These are phyloP conservation scores for Grosmannia clavigera DNA, from an alignment of 2,329 filamentous ascomycete genomes.

Conservation along the genomic window DNA sequence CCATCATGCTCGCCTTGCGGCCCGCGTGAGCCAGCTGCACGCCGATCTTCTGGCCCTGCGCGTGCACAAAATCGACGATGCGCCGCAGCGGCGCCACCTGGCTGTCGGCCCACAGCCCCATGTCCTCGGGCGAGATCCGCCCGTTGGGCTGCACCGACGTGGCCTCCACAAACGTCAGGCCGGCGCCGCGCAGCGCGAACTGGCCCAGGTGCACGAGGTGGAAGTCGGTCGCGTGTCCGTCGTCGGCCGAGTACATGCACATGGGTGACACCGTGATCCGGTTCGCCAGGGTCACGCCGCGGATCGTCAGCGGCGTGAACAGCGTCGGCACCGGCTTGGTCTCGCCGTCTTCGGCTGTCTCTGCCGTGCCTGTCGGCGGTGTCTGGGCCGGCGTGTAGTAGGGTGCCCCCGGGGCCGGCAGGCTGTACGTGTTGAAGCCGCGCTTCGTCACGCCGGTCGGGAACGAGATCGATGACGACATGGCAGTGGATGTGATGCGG, in stretches of 20 bases:
- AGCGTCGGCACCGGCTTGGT: slow-evolving; percentile 32
- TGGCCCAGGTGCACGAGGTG: slow-evolving; percentile 74
- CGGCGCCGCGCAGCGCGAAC: slow-evolving; percentile 63
- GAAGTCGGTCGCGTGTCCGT: slow-evolving; percentile 65
- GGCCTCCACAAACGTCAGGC: slow-evolving; percentile 65
- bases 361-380: slow-evolving; percentile 37
- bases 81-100: slow-evolving; percentile 62
- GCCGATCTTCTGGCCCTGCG: slow-evolving; percentile 62
- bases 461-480: not conserved
- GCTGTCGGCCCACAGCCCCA: slow-evolving; percentile 71
- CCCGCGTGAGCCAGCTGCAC: slow-evolving; percentile 79
- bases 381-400: slow-evolving; percentile 44
- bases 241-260: slow-evolving; percentile 45
- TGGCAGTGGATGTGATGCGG: not conserved
- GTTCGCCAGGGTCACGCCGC: slow-evolving; percentile 40
- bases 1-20: slow-evolving; percentile 48
- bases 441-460: not conserved
- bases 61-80: slow-evolving; percentile 68
- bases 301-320: slow-evolving; percentile 43
- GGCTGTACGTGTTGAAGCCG: slow-evolving; percentile 13
- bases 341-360: slow-evolving; percentile 10
- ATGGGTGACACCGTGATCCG: slow-evolving; percentile 48
- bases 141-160: slow-evolving; percentile 64
- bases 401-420: slow-evolving; percentile 31
- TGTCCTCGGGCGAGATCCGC: slow-evolving; percentile 70